Conservation (phyloP, 2,329 filamentous ascomycete genomes). For the Arachnomyces sp. region DNA sequence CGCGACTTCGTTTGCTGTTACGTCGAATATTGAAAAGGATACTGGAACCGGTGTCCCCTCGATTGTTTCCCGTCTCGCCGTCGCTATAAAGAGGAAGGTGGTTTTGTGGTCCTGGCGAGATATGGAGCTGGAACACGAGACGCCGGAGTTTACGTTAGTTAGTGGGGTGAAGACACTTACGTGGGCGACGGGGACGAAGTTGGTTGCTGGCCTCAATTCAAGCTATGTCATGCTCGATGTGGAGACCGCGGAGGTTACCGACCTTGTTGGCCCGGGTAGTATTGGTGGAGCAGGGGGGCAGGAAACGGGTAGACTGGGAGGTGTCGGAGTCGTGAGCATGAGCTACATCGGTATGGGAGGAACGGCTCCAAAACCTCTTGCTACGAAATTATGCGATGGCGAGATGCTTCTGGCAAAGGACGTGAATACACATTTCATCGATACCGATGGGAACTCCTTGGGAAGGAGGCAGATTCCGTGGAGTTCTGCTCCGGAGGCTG, state of each 20-base stretch:
- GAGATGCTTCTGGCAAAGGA: constrained; percentile 94
- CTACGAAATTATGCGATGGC: constrained; percentile 71
- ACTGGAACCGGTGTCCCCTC: constrained; percentile 77
- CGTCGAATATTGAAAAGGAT: constrained; percentile 92
- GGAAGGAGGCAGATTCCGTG: constrained; percentile 88
- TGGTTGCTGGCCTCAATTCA: constrained; percentile 85
- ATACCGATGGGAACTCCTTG: constrained; percentile 70
- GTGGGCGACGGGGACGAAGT: constrained; percentile 79
- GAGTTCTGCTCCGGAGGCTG: constrained; percentile 76
- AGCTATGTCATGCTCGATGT: constrained; percentile 88
- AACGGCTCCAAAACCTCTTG: constrained; percentile 84
- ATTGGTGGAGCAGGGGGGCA: constrained; percentile 58
- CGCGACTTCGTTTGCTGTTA: constrained; percentile 83
- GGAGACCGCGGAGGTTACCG: constrained; percentile 61
- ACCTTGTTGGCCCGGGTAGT: constrained; percentile 70
- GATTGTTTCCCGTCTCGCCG: constrained; percentile 84
- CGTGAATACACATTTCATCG: constrained; percentile 88
- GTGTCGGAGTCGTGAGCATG: constrained; percentile 79
- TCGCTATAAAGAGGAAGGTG: constrained; percentile 85
- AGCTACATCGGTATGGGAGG: constrained; percentile 93
- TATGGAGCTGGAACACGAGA: constrained; percentile 65
- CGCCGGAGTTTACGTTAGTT: constrained; percentile 67
- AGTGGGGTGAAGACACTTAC: constrained; percentile 82
- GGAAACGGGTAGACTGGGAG: constrained; percentile 69
- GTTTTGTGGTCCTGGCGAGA: constrained; percentile 94